Conservation (phyloP, 352 stramenopile genomes). For the Pythium rhizo-oryzae region DNA sequence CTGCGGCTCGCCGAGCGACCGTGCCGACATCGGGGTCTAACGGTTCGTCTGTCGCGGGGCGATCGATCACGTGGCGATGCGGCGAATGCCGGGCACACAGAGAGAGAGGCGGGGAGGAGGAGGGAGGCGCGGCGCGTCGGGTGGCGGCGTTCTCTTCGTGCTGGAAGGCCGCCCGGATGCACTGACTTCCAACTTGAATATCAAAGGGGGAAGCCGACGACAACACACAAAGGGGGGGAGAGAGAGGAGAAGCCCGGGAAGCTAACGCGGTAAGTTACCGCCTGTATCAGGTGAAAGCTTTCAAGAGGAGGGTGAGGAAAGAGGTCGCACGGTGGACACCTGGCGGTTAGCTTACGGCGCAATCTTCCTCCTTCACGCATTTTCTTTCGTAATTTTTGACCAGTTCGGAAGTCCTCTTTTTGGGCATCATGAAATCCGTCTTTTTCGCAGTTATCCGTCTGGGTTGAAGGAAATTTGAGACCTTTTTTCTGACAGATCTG, state of each 20-base stretch:
- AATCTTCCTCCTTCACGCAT: not conserved
- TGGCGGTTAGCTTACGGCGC: not conserved
- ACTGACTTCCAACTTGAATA: slow-evolving; percentile 39
- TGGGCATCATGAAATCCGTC: not conserved
- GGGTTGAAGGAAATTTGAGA: not conserved
- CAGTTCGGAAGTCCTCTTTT: not conserved
- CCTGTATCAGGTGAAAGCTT: not conserved
- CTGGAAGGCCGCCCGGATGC: not conserved
- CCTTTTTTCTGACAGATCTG: not conserved
- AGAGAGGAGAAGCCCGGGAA: slow-evolving; percentile 19
- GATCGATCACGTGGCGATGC: no score
- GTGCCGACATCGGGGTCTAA: slow-evolving; percentile 16
- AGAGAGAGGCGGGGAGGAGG: not conserved
- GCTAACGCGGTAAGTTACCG: slow-evolving; percentile 3
- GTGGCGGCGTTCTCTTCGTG: slow-evolving; percentile 5
- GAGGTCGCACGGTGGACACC: not conserved
- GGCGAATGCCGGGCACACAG: not conserved
- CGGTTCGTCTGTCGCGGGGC: no score
- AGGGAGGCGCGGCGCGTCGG: not conserved
- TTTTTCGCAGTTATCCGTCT: not conserved
- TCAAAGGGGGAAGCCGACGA: slow-evolving; percentile 13
- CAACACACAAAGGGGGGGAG: slow-evolving; percentile 4
- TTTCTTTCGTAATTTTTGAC: not conserved
- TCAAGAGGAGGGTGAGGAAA: not conserved
- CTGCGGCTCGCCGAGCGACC: slow-evolving; percentile 27